These are phyloP conservation scores for Casuarina glauca DNA, from an alignment of 306 rosid genomes.

Conservation along the genomic window DNA sequence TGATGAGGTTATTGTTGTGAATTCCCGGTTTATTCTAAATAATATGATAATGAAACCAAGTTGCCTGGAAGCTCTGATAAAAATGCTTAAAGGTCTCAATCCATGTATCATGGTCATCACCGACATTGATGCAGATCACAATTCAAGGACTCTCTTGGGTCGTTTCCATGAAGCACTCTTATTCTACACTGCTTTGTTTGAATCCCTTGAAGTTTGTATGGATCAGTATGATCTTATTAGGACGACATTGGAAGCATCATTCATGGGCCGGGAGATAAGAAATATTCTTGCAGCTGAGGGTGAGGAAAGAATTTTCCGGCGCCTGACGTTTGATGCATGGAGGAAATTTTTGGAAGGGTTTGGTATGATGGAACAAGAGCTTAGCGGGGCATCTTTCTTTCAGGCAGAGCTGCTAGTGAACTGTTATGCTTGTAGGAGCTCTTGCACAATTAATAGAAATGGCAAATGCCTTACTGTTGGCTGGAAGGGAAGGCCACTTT, in stretches of 20 bases:
- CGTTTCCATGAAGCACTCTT: slow-evolving; percentile 65
- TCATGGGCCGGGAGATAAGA: slow-evolving; percentile 43
- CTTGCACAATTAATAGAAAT: slow-evolving; percentile 45
- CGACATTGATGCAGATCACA: slow-evolving; percentile 60
- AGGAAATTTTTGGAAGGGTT: slow-evolving; percentile 51
- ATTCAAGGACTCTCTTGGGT: slow-evolving; percentile 52
- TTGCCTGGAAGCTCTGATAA: slow-evolving; percentile 48
- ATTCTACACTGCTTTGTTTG: slow-evolving; percentile 53
- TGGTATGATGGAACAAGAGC: slow-evolving; percentile 54
- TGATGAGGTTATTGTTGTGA: slow-evolving; percentile 50
- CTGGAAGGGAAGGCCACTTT: slow-evolving; percentile 73
- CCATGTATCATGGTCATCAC: slow-evolving; percentile 49
- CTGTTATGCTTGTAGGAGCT: slow-evolving; percentile 41
- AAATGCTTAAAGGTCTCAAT: slow-evolving; percentile 37
- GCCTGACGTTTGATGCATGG: slow-evolving; percentile 64
- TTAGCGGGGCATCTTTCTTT: slow-evolving; percentile 44
- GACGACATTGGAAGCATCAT: slow-evolving; percentile 36
- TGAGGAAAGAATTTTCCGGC: slow-evolving; percentile 48
- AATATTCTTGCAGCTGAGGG: slow-evolving; percentile 58
- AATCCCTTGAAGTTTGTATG: slow-evolving; percentile 50
- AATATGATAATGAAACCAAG: slow-evolving; percentile 37
- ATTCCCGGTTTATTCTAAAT: slow-evolving; percentile 19
- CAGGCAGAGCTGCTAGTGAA: slow-evolving; percentile 52
- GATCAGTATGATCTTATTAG: slow-evolving; percentile 40
- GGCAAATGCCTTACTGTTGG: slow-evolving; percentile 46